Evolutionary conservation across 2,329 filamentous ascomycete genomes (phyloP).

Genomic region (Botryosphaeria dothidea): DNA sequence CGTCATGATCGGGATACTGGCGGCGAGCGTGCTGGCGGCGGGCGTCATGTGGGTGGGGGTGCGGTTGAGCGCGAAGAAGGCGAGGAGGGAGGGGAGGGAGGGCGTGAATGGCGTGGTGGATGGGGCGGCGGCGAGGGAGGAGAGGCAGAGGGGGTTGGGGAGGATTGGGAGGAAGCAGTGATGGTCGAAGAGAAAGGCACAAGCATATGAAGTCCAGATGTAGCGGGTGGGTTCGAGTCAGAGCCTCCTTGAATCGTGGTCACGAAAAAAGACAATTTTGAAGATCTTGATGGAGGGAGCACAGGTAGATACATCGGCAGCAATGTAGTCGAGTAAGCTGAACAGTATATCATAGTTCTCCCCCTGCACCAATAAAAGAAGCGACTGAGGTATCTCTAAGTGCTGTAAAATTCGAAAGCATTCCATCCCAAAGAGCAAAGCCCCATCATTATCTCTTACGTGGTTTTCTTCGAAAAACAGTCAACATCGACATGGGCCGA

Average conservation of each 20-base stretch:
- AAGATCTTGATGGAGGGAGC: too few relatives aligned
- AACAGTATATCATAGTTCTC: background rate
- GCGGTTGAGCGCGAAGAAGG: constrained; percentile 28
- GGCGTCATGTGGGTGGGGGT: constrained; percentile 68
- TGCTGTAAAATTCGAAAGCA: background rate
- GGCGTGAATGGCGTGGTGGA: constrained; percentile 56
- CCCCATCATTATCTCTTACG: background rate
- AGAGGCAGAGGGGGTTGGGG: constrained; percentile 43
- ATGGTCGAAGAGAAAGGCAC: too few relatives aligned
- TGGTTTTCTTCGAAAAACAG: background rate
- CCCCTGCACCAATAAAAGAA: background rate
- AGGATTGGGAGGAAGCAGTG: constrained; percentile 27
- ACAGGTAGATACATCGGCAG: too few relatives aligned
- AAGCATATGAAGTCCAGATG: too few relatives aligned
- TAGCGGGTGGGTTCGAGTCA: too few relatives aligned
- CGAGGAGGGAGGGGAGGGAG: constrained; percentile 21
- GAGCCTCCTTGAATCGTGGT: too few relatives aligned
- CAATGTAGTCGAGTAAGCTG: too few relatives aligned
- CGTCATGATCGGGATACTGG: constrained; percentile 84
- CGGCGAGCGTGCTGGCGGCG: constrained; percentile 73
- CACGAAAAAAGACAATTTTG: too few relatives aligned
- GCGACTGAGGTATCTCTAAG: constrained; percentile 1
- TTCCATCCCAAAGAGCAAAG: background rate
- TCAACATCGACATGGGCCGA: background rate
- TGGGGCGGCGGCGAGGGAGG: constrained; percentile 43